phyloP scores from a whole-genome alignment of 2,329 filamentous ascomycete species.

The Aphanocladium album region DNA sequence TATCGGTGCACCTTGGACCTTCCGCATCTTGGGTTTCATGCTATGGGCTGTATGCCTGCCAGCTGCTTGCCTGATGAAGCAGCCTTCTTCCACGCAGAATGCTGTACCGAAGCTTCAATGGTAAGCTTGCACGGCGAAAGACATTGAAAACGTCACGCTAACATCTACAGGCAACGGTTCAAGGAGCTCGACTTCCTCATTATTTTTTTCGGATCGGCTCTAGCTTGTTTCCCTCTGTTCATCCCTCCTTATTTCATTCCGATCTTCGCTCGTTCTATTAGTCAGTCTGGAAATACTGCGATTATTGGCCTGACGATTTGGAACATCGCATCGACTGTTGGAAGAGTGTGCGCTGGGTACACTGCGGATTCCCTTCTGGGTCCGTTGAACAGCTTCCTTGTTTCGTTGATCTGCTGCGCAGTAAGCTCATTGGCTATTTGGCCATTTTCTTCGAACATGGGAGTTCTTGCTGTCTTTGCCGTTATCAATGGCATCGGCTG shows the following conservation, averaged over 20 bases:
- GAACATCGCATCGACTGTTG: constrained; percentile 24
- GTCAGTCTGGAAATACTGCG: constrained; percentile 17
- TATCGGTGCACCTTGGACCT: constrained; percentile 24
- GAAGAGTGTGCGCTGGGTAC: constrained; percentile 22
- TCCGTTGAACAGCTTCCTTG: constrained; percentile 22
- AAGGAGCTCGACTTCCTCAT: constrained; percentile 21
- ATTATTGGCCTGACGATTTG: constrained; percentile 22
- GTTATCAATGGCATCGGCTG: constrained; percentile 25
- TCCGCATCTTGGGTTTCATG: constrained; percentile 22
- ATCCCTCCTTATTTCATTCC: constrained; percentile 26
- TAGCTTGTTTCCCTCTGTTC: constrained; percentile 24
- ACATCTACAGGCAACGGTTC: constrained; percentile 21
- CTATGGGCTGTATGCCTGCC: constrained; percentile 25
- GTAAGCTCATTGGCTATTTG: constrained; percentile 22
- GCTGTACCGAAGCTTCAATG: constrained; percentile 21
- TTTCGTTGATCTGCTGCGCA: constrained; percentile 22
- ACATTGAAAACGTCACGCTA: neutral
- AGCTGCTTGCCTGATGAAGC: constrained; percentile 21
- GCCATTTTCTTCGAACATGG: constrained; percentile 22
- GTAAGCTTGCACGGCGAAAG: constrained; percentile 7
- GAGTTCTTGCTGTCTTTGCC: constrained; percentile 20
- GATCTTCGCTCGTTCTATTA: constrained; percentile 22
- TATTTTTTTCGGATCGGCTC: constrained; percentile 19
- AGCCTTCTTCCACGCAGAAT: constrained; percentile 10
- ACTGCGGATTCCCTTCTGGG: constrained; percentile 22